Conservation (phyloP, 1,139 yeast species). For the Pneumocystis oryctolagi region DNA sequence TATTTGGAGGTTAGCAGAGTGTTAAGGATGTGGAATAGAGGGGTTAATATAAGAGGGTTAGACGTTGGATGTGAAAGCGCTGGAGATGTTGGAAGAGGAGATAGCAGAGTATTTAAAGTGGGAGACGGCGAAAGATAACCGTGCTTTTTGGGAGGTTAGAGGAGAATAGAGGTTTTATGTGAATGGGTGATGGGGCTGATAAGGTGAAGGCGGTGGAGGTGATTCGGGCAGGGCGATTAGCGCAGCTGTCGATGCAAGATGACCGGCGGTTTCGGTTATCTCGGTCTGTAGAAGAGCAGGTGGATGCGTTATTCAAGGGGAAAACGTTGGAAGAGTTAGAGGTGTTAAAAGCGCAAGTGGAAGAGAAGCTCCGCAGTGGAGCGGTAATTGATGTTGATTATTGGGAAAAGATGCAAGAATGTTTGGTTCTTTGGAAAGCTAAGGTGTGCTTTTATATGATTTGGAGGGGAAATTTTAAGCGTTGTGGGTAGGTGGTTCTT, state of each 20-base stretch:
- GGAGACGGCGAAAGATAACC: slow-evolving; percentile 15
- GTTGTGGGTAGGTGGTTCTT: neutral
- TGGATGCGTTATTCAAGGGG: slow-evolving; percentile 21
- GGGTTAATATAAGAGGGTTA: neutral
- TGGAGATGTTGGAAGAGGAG: slow-evolving; percentile 15
- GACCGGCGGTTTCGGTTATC: slow-evolving; percentile 15
- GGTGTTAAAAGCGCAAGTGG: slow-evolving; percentile 18
- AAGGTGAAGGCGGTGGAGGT: slow-evolving; percentile 5
- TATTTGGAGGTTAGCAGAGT: slow-evolving; percentile 14
- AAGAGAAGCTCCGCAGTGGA: slow-evolving; percentile 17
- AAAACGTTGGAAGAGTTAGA: slow-evolving; percentile 20
- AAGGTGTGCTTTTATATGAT: slow-evolving; percentile 14
- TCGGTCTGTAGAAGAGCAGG: neutral
- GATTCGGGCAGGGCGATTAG: slow-evolving; percentile 7
- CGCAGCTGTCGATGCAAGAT: slow-evolving; percentile 18
- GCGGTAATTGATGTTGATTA: slow-evolving; percentile 22
- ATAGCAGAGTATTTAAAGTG: slow-evolving; percentile 16
- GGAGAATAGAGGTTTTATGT: neutral
- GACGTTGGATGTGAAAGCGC: slow-evolving; percentile 7
- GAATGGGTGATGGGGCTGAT: neutral
- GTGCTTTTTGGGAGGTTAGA: slow-evolving; percentile 20
- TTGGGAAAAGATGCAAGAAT: slow-evolving; percentile 23
- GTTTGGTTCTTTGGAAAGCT: slow-evolving; percentile 19
- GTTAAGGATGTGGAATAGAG: neutral
- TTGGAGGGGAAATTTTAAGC: too few relatives aligned